Percentiles rank a stretch among this genome's conserved stretches.
These are phyloP conservation scores for Seminavis robusta DNA, from an alignment of 108 stramenopile genomes.

Conservation along the genomic window DNA sequence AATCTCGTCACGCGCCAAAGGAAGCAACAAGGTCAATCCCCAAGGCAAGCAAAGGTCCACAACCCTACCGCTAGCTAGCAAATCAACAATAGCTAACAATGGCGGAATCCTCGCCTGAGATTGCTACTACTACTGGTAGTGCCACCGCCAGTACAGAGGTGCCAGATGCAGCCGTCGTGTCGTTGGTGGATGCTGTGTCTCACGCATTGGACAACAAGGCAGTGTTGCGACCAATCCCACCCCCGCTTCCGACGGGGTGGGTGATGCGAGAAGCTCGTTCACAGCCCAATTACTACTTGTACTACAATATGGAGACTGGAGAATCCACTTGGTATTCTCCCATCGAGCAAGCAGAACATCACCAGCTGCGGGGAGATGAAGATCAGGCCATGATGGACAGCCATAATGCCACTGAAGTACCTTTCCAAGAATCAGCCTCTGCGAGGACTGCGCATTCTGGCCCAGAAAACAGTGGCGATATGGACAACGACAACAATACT, in stretches of 20 bases:
- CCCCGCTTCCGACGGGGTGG: slow-evolving; percentile 72
- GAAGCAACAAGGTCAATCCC: no score
- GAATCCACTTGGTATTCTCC: slow-evolving; percentile 62
- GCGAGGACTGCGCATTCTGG: not conserved
- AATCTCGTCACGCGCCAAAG: no score
- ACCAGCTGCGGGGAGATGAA: not conserved
- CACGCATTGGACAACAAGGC: not conserved
- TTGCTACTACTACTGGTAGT: not conserved
- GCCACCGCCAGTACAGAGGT: no score
- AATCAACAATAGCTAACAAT: no score
- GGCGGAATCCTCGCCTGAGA: not conserved
- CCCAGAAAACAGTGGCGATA: slow-evolving; percentile 10
- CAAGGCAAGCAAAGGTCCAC: no score
- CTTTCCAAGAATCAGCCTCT: no score
- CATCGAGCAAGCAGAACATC: slow-evolving; percentile 1
- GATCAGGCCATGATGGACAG: not conserved
- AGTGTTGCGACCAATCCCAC: slow-evolving; percentile 13
- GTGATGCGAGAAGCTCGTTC: slow-evolving; percentile 39
- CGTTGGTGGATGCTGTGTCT: not conserved
- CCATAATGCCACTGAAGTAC: no score
- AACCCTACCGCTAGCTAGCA: no score
- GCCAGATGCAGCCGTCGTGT: not conserved
- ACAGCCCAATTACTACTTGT: slow-evolving; percentile 61
- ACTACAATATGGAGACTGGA: slow-evolving; percentile 78
- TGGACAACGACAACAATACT: not conserved